A percentile compares a stretch with the other conserved stretches of the same genome.
phyloP scores from a whole-genome alignment of 257 asterid species.

The Plantago ovata region DNA sequence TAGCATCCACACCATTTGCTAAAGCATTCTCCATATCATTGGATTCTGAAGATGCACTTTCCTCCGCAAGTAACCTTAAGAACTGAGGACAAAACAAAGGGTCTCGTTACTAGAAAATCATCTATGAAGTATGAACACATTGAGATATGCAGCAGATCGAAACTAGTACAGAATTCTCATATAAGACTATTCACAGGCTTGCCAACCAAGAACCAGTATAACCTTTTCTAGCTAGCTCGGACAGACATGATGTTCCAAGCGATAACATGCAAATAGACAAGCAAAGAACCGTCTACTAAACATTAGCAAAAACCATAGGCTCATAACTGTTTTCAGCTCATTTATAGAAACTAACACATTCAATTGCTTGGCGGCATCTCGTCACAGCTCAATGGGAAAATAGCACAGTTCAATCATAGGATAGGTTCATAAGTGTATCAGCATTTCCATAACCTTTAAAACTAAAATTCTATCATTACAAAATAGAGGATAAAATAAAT shows the following conservation, averaged over 20 bases:
- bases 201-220: not conserved
- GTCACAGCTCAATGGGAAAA: not conserved
- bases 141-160: slow-evolving; percentile 1
- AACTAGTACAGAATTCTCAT: not conserved
- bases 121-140: slow-evolving; percentile 1
- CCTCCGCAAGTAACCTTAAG: slow-evolving; percentile 73
- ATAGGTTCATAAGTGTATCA: no score
- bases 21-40: slow-evolving; percentile 57
- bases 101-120: slow-evolving; percentile 21
- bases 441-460: not conserved
- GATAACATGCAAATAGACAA: not conserved
- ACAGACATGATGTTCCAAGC: not conserved
- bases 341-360: not conserved
- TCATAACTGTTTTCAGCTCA: not conserved
- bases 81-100: slow-evolving; percentile 40
- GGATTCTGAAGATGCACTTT: slow-evolving; percentile 44
- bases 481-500: not conserved
- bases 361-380: not conserved
- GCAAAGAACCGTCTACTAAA: no score
- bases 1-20: slow-evolving; percentile 56
- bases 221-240: not conserved
- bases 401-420: no score
- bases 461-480: not conserved
- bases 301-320: no score
- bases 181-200: not conserved